Base-by-base conservation (phyloP, 495 filamentous ascomycete species). In the Penicillium canescens region DNA sequence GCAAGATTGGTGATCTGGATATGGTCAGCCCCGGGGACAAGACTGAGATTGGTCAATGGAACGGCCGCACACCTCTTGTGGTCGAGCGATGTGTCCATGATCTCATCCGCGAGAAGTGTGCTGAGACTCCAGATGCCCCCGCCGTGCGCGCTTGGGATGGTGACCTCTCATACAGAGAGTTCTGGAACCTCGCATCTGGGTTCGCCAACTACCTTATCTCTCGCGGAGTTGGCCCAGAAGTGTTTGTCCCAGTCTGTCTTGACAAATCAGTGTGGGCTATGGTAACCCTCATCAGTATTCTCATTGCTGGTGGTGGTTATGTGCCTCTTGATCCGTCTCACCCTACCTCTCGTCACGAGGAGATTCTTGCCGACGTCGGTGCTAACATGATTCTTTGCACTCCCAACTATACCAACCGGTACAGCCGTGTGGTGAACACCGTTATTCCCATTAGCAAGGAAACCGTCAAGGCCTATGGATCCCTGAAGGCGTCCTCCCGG, bases 291-390 rank as follows among this genome's bases (percentile, higher is more conserved):
- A 66, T 81, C 6, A 78, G 74, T 40, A 69, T 85, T 18, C 56
- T 82, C 12, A 82, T 81, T 46, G 81, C 82, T 35, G 83, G 83
- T 6, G 80, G 78, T 40, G 82, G 76, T 0, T 82, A 82, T 61
- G 77, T 87, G 18, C 78, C 77, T 1, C 61, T 89, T 2, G 84
- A 88, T 61, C 78, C 81, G 8, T 67, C 73, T 0, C 76, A 85
- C 42, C 85, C 86, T 2, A 69, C 73, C 44, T 54, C 70, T 6
- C 61, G 75, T 24, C 73, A 76, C 34, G 62, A 70, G 38, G 74
- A 76, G 34, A 76, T 77, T n/a, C 41, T 77, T 3, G 62, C 54
- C 4, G 70, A 77, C 42, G 63, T 72, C 13, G 61, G 68, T 4
- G 71, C 72, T 1, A 63, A 57, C 21, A 65, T 76, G 40, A 66